Percentiles rank a stretch among this genome's conserved stretches.
Evolutionary conservation across 2,329 filamentous ascomycete genomes (phyloP).

Genomic region (Penicillium sp.): DNA sequence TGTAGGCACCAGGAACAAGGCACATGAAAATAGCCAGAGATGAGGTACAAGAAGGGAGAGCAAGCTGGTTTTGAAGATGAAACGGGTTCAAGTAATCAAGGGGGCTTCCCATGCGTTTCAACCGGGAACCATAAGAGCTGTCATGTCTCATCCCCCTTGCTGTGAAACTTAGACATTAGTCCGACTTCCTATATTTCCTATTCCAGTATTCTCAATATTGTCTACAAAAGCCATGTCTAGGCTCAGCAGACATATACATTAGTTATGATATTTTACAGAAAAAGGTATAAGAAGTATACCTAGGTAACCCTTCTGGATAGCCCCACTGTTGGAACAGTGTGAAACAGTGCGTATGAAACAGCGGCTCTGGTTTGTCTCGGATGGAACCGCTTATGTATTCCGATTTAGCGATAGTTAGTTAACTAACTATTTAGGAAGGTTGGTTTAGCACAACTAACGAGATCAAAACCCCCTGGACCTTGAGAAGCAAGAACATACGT

Average conservation of each 20-base stretch:
- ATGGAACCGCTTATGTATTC: not conserved
- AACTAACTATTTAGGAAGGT: too few relatives aligned
- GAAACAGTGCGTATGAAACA: not conserved
- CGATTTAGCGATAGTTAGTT: not conserved
- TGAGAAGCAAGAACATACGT: not conserved
- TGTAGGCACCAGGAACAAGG: not conserved
- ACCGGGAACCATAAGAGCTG: not conserved
- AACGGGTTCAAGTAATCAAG: slow-evolving; percentile 5
- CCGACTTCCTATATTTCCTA: not conserved
- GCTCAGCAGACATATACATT: not conserved
- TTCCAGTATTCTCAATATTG: not conserved
- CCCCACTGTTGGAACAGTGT: not conserved
- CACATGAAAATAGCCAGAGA: not conserved
- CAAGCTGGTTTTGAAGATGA: not conserved
- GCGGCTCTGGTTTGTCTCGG: not conserved
- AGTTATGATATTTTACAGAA: not conserved
- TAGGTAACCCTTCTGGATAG: not conserved
- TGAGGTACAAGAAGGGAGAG: not conserved
- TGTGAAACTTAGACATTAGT: not conserved
- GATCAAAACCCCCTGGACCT: not conserved
- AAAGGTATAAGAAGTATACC: not conserved
- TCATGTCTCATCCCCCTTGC: not conserved
- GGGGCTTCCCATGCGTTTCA: slow-evolving; percentile 6
- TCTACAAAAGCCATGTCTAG: too few relatives aligned
- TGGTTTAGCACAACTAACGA: not conserved